phyloP scores from a whole-genome alignment of 257 asterid genomes.

The Penstemon newberryi region DNA sequence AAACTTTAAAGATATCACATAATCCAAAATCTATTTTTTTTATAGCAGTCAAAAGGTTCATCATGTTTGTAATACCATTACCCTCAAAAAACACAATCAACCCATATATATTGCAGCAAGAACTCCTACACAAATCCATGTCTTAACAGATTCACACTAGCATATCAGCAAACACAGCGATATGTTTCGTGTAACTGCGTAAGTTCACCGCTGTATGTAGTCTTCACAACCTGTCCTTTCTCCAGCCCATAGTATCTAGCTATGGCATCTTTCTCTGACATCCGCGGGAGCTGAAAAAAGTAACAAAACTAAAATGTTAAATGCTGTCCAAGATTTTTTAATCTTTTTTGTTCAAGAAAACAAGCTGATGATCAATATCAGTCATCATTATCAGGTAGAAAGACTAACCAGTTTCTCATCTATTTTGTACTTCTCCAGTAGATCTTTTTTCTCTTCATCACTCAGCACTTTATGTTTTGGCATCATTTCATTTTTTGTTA shows the following conservation, averaged over 20 bases:
- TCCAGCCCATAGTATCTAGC: conserved; percentile 76
- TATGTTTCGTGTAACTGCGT: conserved; percentile 71
- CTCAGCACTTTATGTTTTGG: conserved; percentile 76
- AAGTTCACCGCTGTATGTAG: conserved; percentile 66
- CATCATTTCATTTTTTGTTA: conserved; percentile 74
- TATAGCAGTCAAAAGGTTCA: neutral
- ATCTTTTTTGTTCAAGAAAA: too few species aligned
- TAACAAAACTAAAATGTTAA: too few species aligned
- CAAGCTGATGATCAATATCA: too few species aligned
- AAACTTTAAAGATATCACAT: neutral
- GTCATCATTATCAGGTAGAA: neutral
- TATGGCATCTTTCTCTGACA: conserved; percentile 68
- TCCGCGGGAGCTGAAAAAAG: conserved; percentile 69
- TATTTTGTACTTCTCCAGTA: conserved; percentile 62
- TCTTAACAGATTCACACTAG: neutral
- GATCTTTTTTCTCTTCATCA: conserved; percentile 52
- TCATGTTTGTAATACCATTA: neutral
- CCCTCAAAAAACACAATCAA: neutral
- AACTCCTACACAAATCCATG: neutral
- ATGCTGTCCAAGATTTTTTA: too few species aligned
- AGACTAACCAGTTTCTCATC: conserved; percentile 73
- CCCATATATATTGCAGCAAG: neutral
- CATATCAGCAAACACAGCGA: conserved; percentile 70
- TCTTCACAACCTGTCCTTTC: conserved; percentile 82
- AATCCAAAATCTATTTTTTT: neutral